These are phyloP conservation scores for Aspergillus fumigatiaffinis DNA, from an alignment of 2,329 filamentous ascomycete genomes.

Conservation along the genomic window DNA sequence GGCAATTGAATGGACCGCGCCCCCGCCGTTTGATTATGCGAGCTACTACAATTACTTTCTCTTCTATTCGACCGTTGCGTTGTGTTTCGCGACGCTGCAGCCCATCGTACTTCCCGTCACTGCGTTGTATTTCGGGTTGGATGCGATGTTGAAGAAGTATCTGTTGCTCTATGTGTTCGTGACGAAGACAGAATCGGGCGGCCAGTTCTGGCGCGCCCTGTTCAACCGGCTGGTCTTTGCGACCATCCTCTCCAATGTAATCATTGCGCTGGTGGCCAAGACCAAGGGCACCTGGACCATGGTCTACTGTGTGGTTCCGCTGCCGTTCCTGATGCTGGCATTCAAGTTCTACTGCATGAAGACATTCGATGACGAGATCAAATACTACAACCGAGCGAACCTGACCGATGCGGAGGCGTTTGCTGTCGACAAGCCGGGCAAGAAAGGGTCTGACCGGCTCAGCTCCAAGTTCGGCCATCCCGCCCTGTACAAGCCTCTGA, in stretches of 20 bases:
- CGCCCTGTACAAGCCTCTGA: constrained; percentile 80
- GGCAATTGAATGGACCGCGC: constrained; percentile 87
- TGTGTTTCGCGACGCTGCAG: constrained; percentile 81
- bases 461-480: constrained; percentile 82
- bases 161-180: constrained; percentile 89
- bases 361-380: constrained; percentile 72
- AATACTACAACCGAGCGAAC: constrained; percentile 71
- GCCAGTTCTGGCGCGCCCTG: constrained; percentile 83
- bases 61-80: constrained; percentile 84
- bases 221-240: constrained; percentile 92
- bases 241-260: constrained; percentile 69
- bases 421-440: constrained; percentile 32
- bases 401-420: constrained; percentile 49
- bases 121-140: constrained; percentile 82
- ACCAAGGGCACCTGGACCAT: constrained; percentile 63
- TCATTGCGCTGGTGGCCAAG: constrained; percentile 73
- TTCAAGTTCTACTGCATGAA: constrained; percentile 84
- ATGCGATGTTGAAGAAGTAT: constrained; percentile 92
- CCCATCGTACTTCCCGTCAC: constrained; percentile 82
- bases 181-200: constrained; percentile 94
- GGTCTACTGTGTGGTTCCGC: constrained; percentile 66
- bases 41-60: constrained; percentile 98
- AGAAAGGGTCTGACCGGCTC: constrained; percentile 58
- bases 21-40: constrained; percentile 89
- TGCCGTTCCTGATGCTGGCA: constrained; percentile 70